Base-by-base conservation (phyloP, 805 yeast genomes). In the Lachancea waltii region DNA sequence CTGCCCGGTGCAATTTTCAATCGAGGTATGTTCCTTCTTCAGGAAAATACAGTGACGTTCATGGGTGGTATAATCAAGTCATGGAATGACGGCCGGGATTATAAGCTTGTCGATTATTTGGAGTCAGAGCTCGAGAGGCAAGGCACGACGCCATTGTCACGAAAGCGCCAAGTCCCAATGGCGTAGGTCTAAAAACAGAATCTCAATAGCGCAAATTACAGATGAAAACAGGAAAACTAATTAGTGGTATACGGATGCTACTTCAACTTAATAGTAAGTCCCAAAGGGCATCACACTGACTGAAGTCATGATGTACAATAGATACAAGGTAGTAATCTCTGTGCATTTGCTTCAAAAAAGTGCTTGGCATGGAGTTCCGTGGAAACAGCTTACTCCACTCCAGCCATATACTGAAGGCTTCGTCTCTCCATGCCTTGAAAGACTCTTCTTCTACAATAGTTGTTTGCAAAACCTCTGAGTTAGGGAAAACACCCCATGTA, bases 401-500 rank as follows among this genome's bases (percentile, higher is more conserved):
- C 28, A 69, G 63, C 92, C 97, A 85, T 43, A 92, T 82, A 41
- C 77, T 72, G 62, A 86, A 92, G 0, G 95, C 95, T 60, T 92
- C 99, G 53, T 89, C 97, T 49, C 81, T 76, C 98, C 98, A 92
- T 0, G 96, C 96, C 48, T 75, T 75, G 67, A 92, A 90, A 2
- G 97, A 85, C 50, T 87, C 95, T 49, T 78, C 83, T 55, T 89
- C 96, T 40, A 92, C 79, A 44, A 89, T 81, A 0, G 98, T 92
- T 0, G 97, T 84, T 60, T 89, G 97, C 25, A 86, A 75, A 25
- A 87, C 80, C 55, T 86, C 95, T 46, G 87, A 76, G 60, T 81
- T 81, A 6, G 95, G 95, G 70, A 92, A 90, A 3, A 84, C 95
- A 45, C 97, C 98, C 98, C 98, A 92, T 1, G 98, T 92, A 7